Base-by-base conservation (phyloP, 1,284 basidiomycete species). In the Microbotryum silenes-acaulis region DNA sequence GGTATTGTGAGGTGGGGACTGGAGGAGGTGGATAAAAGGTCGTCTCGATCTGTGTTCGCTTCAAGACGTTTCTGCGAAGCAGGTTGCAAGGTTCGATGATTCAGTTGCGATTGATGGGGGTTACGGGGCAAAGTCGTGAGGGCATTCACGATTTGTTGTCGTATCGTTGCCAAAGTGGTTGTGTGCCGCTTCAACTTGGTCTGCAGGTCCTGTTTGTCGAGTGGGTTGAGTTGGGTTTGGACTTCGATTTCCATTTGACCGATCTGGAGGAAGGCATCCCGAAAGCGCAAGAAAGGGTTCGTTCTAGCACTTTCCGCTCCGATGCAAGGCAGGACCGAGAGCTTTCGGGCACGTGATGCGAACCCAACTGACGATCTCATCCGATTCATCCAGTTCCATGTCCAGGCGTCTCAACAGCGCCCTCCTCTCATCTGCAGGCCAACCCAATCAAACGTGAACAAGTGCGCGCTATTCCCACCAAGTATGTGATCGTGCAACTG, bases 191-290 rank as follows among this genome's bases (percentile, higher is more conserved):
- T 80, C 54, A 93, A 82, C 64, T 89, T 85, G 27, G 81, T 74
- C 60, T 86, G 84, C 75, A 91, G 91, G 62, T 84, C 82, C 0
- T 83, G 77, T 54, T 86, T 83, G 69, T 92, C 80, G 37, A 56
- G 29, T 44, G 87, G 87, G 72, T 89, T 85, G 37, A 42, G 12
- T 0, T 93, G 93, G 14, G 89, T 88, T 73, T 93, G 91, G n/a
- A 96, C 86, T 78, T 99, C 96, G 65, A 98, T 88, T 77, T 97
- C 93, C 94, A 99, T 97, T 82, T 99, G 96, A 44, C 90, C 91
- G 68, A 96, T 83, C 91, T 94, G 70, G 21, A 23, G 31, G 46
- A 52, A 53, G 18, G 49, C 1, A 8, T 21, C 31, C 12, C 14
- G 14, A 2, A 21, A 12, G 2, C 6, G 29, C 5, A 2, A 14